Base-by-base conservation (phyloP, 768 basidiomycete species). In the Hortiboletus campestris region DNA sequence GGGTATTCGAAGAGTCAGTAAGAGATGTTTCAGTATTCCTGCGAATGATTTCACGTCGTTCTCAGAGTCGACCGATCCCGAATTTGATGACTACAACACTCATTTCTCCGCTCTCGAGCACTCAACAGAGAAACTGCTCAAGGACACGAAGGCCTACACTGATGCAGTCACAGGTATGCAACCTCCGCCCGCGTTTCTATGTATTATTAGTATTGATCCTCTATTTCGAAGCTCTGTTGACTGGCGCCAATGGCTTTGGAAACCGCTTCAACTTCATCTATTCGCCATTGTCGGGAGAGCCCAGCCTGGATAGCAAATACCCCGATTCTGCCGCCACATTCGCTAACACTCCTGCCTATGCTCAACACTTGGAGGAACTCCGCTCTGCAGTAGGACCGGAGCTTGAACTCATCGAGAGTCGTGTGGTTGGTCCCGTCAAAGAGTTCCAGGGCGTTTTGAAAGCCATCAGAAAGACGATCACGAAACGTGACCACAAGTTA, bases 401-500 rank as follows among this genome's bases (percentile, higher is more conserved):
- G 73, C 79, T 99, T 17, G 95, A 99, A 71, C 81, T 99, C 55
- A 94, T 99, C 67, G 88, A 94, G 59, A 88, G 84, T 58, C 80
- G 95, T 59, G 84, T 99, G 52, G 73, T 88, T 38, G 88, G 82
- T 0, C 97, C 97, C 10, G 80, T 86, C 45, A 98, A 91, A 75
- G 97, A 99, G 70, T 78, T 97, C 29, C 88, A 94, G 69, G 79
- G 81, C 0, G 78, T 97, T 55, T 77, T 95, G 75, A 98, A 96
- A 77, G 74, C 80, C 59, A 91, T 98, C 64, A 77, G 95, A 64
- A 99, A 98, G 80, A 93, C 84, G 17, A 92, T 97, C 64, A 91
- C 89, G 8, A 99, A 99, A 77, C 83, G 97, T 36, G 94, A 98
- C 32, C 97, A 99, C 74, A 99, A 99, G 90, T 79, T 98, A 55